These are phyloP conservation scores for Exobasidium rhododendri DNA, from an alignment of 1,284 basidiomycete genomes.

Conservation along the genomic window DNA sequence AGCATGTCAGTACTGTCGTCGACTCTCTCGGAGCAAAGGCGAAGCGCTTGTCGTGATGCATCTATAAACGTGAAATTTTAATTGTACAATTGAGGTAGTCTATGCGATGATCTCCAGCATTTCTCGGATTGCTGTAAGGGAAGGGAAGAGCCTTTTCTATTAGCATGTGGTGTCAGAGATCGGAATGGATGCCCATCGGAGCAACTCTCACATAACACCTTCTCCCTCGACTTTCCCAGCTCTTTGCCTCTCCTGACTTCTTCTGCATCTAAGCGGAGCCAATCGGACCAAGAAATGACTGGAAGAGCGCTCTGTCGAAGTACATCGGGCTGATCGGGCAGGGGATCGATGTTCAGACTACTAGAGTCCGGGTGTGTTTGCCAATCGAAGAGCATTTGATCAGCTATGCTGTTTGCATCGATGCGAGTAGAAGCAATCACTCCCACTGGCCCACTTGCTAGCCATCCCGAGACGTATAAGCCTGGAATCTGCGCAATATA, in stretches of 20 bases:
- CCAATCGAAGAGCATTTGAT: slow-evolving; percentile 66
- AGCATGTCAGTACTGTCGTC: slow-evolving; percentile 85
- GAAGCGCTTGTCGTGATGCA: slow-evolving; percentile 5
- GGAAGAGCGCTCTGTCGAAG: slow-evolving; percentile 13
- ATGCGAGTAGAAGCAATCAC: slow-evolving; percentile 93
- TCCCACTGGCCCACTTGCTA: slow-evolving; percentile 83
- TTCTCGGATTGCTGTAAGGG: slow-evolving; percentile 20
- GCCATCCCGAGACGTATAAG: slow-evolving; percentile 92
- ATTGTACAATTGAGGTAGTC: background rate
- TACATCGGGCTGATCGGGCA: slow-evolving; percentile 7
- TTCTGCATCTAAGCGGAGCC: slow-evolving; percentile 68
- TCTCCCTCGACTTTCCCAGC: slow-evolving; percentile 71
- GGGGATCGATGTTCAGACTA: background rate
- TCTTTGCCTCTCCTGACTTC: slow-evolving; percentile 64
- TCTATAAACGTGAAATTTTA: background rate
- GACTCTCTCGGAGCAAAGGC: slow-evolving; percentile 74
- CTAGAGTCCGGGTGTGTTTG: background rate
- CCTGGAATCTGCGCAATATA: slow-evolving; percentile 58
- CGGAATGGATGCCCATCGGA: background rate
- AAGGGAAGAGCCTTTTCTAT: background rate
- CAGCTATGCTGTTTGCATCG: slow-evolving; percentile 77
- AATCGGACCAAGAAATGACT: slow-evolving; percentile 66
- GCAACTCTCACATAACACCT: slow-evolving; percentile 58
- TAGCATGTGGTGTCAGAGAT: background rate
- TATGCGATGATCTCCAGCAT: slow-evolving; percentile 27